These are phyloP conservation scores for Diaporthe aspalathi DNA, from an alignment of 2,329 filamentous ascomycete species.

Conservation along the genomic window DNA sequence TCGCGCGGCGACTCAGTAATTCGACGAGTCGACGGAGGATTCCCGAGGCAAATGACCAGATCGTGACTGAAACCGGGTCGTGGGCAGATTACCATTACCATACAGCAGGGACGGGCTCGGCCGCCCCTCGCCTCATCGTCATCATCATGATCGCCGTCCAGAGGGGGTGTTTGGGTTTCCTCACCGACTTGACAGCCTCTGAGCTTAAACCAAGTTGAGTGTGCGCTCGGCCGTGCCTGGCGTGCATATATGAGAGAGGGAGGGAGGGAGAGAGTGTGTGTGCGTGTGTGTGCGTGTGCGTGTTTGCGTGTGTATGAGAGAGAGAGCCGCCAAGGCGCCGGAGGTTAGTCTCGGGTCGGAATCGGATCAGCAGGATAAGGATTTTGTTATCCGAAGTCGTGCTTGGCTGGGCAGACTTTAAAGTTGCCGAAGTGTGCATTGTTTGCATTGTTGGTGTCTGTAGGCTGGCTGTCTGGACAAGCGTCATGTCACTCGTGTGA, in stretches of 20 bases:
- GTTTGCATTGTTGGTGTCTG: neutral
- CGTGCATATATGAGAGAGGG: neutral
- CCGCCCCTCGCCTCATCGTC: slow-evolving; percentile 2
- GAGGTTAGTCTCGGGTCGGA: slow-evolving; percentile 2
- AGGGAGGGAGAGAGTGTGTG: neutral
- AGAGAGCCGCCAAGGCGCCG: no score
- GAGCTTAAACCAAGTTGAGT: slow-evolving; percentile 20
- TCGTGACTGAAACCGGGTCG: slow-evolving; percentile 27
- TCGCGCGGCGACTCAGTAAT: slow-evolving; percentile 27
- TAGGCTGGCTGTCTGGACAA: neutral
- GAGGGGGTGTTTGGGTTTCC: slow-evolving; percentile 22
- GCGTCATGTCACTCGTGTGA: neutral
- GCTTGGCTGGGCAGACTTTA: neutral
- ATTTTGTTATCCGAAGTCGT: neutral
- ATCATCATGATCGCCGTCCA: neutral
- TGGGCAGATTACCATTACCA: slow-evolving; percentile 16
- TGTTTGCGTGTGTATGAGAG: no score
- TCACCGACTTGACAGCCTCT: slow-evolving; percentile 29
- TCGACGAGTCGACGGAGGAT: slow-evolving; percentile 28
- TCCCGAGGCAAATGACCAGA: slow-evolving; percentile 28
- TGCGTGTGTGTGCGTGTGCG: no score
- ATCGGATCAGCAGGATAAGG: neutral
- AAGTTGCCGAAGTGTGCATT: slow-evolving; percentile 2
- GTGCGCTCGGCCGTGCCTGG: slow-evolving; percentile 2
- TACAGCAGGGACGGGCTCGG: slow-evolving; percentile 21